Conservation (phyloP, 495 filamentous ascomycete species). For the Lasiosphaeria ovina region DNA sequence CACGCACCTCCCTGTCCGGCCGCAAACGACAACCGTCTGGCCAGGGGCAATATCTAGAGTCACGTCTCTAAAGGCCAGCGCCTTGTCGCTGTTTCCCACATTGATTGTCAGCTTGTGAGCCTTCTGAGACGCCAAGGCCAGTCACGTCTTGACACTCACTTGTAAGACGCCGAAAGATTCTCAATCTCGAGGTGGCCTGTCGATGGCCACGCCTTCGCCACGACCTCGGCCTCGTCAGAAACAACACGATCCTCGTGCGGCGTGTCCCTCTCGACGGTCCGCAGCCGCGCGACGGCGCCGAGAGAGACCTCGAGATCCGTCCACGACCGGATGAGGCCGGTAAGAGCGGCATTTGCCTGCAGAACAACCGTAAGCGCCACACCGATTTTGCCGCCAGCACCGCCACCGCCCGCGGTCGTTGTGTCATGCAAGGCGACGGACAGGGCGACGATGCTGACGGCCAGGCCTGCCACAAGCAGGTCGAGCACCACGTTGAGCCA, state of each 20-base stretch:
- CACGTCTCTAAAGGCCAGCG: slow-evolving; percentile 32
- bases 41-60: slow-evolving; percentile 33
- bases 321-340: slow-evolving; percentile 38
- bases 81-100: slow-evolving; percentile 11
- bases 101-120: background rate
- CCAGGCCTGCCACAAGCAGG: slow-evolving; percentile 38
- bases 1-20: slow-evolving; percentile 31
- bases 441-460: slow-evolving; percentile 43
- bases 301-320: slow-evolving; percentile 52
- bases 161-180: slow-evolving; percentile 36
- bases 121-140: background rate
- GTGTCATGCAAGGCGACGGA: slow-evolving; percentile 29
- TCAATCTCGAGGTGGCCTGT: slow-evolving; percentile 29
- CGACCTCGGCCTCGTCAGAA: slow-evolving; percentile 11
- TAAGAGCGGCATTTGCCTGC: slow-evolving; percentile 32
- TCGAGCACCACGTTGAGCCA: slow-evolving; percentile 48
- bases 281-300: slow-evolving; percentile 48
- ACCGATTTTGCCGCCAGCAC: slow-evolving; percentile 21
- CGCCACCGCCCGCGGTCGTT: slow-evolving; percentile 22
- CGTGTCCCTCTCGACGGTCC: slow-evolving; percentile 37
- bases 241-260: slow-evolving; percentile 27
- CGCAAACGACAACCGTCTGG: slow-evolving; percentile 35
- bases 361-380: slow-evolving; percentile 31
- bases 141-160: slow-evolving; percentile 12
- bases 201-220: slow-evolving; percentile 33